A percentile compares a stretch with the other conserved stretches of the same genome.
These are phyloP conservation scores for Ogataea sp. DNA, from an alignment of 805 yeast species.

Conservation along the genomic window DNA sequence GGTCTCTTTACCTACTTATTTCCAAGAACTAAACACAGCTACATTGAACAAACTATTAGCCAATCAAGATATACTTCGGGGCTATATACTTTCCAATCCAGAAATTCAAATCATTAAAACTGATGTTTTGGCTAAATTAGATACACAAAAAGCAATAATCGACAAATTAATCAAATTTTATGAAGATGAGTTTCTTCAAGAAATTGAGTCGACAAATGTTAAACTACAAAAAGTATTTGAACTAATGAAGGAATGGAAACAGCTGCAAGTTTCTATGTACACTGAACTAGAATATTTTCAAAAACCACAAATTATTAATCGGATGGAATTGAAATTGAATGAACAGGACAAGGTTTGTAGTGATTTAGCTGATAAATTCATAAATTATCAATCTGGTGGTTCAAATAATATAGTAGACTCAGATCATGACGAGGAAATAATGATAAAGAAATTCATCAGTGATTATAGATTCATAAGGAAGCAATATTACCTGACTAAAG, in stretches of 20 bases:
- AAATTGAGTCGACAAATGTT: slow-evolving; percentile 11
- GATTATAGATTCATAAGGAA: slow-evolving; percentile 34
- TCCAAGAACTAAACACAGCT: slow-evolving; percentile 14
- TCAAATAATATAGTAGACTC: slow-evolving; percentile 11
- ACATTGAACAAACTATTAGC: slow-evolving; percentile 14
- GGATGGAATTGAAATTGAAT: slow-evolving; percentile 25
- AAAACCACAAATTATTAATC: slow-evolving; percentile 27
- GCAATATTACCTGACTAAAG: slow-evolving; percentile 35
- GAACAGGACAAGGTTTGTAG: slow-evolving; percentile 12
- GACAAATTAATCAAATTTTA: slow-evolving; percentile 17
- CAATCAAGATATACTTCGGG: slow-evolving; percentile 9
- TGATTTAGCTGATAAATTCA: slow-evolving; percentile 8
- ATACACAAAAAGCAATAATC: slow-evolving; percentile 30
- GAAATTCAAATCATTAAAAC: slow-evolving; percentile 6
- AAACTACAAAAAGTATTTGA: slow-evolving; percentile 17
- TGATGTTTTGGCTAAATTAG: slow-evolving; percentile 24
- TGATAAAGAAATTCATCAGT: slow-evolving; percentile 28
- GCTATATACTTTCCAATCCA: slow-evolving; percentile 11
- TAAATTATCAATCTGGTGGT: slow-evolving; percentile 8
- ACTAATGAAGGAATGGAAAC: slow-evolving; percentile 12
- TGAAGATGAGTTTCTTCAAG: too few species aligned
- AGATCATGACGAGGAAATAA: slow-evolving; percentile 17
- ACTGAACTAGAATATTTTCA: slow-evolving; percentile 20
- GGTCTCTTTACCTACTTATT: slow-evolving; percentile 10
- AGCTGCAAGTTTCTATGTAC: slow-evolving; percentile 21